Evolutionary conservation across 2,329 filamentous ascomycete genomes (phyloP).

Genomic region (Fusarium sambucinum): DNA sequence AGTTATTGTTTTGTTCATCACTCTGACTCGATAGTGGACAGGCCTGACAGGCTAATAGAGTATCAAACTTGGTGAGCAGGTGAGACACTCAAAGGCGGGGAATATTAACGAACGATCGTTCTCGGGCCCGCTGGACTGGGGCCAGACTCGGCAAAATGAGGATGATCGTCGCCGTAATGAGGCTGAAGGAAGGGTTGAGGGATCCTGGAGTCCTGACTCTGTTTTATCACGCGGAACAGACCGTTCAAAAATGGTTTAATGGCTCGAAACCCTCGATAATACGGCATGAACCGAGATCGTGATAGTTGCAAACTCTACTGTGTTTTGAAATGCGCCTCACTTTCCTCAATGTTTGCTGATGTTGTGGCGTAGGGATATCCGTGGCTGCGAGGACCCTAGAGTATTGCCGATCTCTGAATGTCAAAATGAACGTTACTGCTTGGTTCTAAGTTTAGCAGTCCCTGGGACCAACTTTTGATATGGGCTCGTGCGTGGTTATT

Average conservation of each 20-base stretch:
- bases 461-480: slow-evolving; percentile 27
- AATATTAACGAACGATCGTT: background rate
- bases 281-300: slow-evolving; percentile 1
- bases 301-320: background rate
- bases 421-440: slow-evolving; percentile 24
- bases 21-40: slow-evolving; percentile 16
- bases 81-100: slow-evolving; percentile 22
- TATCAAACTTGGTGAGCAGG: slow-evolving; percentile 20
- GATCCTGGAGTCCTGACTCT: background rate
- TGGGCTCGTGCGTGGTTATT: slow-evolving; percentile 40
- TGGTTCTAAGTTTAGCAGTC: slow-evolving; percentile 37
- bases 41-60: slow-evolving; percentile 1
- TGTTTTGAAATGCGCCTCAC: slow-evolving; percentile 16
- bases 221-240: slow-evolving; percentile 7
- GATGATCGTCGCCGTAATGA: slow-evolving; percentile 14
- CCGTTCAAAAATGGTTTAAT: background rate
- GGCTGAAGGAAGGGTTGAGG: slow-evolving; percentile 19
- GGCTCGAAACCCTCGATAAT: slow-evolving; percentile 2
- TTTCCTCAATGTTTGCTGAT: slow-evolving; percentile 1
- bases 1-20: slow-evolving; percentile 29
- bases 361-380: slow-evolving; percentile 29
- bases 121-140: slow-evolving; percentile 14
- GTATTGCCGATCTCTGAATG: slow-evolving; percentile 30
- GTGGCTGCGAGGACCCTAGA: slow-evolving; percentile 6
- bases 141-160: slow-evolving; percentile 13